Evolutionary conservation across 2,329 filamentous ascomycete genomes (phyloP), one percentile per base, ranked within the genome.

Genomic region (Dichotomopilus funicola): DNA sequence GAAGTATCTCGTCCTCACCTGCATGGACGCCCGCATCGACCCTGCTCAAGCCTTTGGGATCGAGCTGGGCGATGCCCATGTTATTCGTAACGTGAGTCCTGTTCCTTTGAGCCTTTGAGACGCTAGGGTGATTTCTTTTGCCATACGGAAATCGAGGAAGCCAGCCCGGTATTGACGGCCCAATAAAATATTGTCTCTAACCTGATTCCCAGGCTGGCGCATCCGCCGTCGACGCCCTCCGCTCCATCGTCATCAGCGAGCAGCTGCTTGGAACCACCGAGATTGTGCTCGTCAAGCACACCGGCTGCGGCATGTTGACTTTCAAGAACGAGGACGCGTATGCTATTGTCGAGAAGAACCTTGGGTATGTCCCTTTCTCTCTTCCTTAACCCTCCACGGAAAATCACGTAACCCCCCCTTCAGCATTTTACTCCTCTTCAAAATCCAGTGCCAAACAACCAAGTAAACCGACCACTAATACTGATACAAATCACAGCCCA

Each of bases 11-110:
- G 73, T 87, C 60, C 78, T 92, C 45, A 88, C 87, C 0, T 94
- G 89, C 71, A 94, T 94, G 88, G 88, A 94, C 65, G 86, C 89
- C 5, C 82, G 88, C 51, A 74, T 85, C 63, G 78, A 92, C 63
- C 83, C 88, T 0, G 78, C 82, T 3, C 73, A 79, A 10, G 86
- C 86, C 1, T 86, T 90, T 53, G 86, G 85, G 7, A 85, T 91
- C 55, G 73, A 78, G 19, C 78, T 89, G 13, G 88, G 89, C 42
- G 87, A 91, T 61, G 89, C 88, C 0, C 88, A 94, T 69, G 81
- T 91, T 36, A 86, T 91, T 57, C 82, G 88, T 56, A 91, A 91
- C 61, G 74, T 67, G 43, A 53, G 57, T 4, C 37, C n/a, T n/a
- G n/a, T n/a, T n/a, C n/a, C n/a, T n/a, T n/a, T n/a, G n/a, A n/a